Conservation (phyloP, 257 asterid genomes). For the Euphrasia confusa region DNA sequence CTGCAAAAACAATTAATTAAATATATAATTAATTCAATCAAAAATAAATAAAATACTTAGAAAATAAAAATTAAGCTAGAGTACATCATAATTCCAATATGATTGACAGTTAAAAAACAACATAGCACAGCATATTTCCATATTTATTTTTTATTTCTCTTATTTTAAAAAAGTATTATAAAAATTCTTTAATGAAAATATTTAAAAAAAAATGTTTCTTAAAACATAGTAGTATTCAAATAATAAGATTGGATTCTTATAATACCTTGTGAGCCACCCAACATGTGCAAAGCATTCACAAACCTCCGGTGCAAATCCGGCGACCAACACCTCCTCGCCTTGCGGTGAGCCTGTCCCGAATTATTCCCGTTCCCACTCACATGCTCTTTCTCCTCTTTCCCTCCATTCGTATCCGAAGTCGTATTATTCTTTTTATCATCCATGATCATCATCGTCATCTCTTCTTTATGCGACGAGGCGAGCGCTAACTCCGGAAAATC, state of each 20-base stretch:
- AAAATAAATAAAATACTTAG: neutral
- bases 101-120: constrained; percentile 20
- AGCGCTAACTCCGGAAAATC: constrained; percentile 68
- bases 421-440: constrained; percentile 36
- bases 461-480: constrained; percentile 55
- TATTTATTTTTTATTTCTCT: neutral
- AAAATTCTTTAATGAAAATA: too few species aligned
- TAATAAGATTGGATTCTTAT: neutral
- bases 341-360: constrained; percentile 56
- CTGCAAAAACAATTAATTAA: constrained; percentile 37
- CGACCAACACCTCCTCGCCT: constrained; percentile 98
- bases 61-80: neutral
- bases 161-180: too few species aligned
- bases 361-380: constrained; percentile 14
- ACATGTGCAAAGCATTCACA: constrained; percentile 92
- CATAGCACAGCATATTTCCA: neutral
- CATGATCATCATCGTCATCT: constrained; percentile 16
- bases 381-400: constrained; percentile 42
- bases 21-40: neutral
- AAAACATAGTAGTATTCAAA: too few species aligned
- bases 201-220: too few species aligned
- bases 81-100: constrained; percentile 22
- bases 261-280: constrained; percentile 97
- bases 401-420: constrained; percentile 29
- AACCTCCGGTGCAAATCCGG: constrained; percentile 91